A percentile compares a stretch with the other conserved stretches of the same genome.
These are phyloP conservation scores for Austroboletus niveus DNA, from an alignment of 1,284 basidiomycete species.

Conservation along the genomic window DNA sequence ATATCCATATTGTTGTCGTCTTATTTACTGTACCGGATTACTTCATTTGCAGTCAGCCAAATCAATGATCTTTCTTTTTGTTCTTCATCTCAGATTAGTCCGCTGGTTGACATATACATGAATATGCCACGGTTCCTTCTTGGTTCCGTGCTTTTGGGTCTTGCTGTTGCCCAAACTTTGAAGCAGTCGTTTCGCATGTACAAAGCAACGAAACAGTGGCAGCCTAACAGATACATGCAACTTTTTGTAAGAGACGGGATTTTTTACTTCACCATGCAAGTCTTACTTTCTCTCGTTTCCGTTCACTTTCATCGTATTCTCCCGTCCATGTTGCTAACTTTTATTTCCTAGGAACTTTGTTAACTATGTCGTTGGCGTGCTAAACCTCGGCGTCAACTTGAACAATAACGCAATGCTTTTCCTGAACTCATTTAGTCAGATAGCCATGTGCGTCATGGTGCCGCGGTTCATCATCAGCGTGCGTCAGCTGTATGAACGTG, in stretches of 20 bases:
- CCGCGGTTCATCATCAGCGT: too few species aligned
- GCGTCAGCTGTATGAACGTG: too few species aligned
- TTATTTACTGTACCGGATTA: not conserved
- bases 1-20: not conserved
- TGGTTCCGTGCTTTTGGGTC: not conserved
- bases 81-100: rapidly evolving
- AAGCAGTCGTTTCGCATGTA: conserved; percentile 3
- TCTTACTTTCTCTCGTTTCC: not conserved
- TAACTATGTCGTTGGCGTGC: too few species aligned
- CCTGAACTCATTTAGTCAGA: too few species aligned
- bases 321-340: too few species aligned
- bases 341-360: too few species aligned
- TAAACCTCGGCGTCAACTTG: too few species aligned
- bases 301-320: too few species aligned
- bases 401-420: too few species aligned
- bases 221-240: too few species aligned
- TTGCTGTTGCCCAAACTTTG: not conserved
- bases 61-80: not conserved
- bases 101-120: not conserved
- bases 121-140: not conserved
- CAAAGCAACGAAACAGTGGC: not conserved
- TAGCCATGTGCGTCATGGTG: too few species aligned
- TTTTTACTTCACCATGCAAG: conserved; percentile 15
- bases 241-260: not conserved
- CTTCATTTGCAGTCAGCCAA: not conserved